Evolutionary conservation across 768 basidiomycete species (phyloP), one percentile per base, ranked within the genome.

Genomic region (Clavulina sp.): DNA sequence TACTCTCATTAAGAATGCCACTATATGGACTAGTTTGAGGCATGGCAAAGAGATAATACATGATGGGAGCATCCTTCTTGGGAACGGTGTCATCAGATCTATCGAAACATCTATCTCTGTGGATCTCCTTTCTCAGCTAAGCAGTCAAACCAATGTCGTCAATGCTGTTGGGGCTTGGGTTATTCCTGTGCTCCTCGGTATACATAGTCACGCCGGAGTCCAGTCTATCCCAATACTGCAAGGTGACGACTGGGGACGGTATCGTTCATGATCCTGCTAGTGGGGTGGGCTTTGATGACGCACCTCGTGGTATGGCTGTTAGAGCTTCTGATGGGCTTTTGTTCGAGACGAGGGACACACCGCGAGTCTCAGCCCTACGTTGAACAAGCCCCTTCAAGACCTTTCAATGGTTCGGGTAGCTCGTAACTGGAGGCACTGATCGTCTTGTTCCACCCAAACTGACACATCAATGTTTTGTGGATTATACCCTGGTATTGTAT

Each of bases 121-220:
- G 34, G 58, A 65, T 9, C 57, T 38, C 66, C 72, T 54, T 68
- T 79, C 56, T 67, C 72, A 51, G 59, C 63, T 24, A 58, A 52
- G 68, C 31, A 59, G 66, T 52, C 73, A 38, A 77, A 79, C 6
- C 44, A 4, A 78, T 75, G 41, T 73, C 32, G 58, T 83, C 3
- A 75, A 87, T 47, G 73, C 71, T 0, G 60, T 70, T 21, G 80
- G 82, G 0, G 73, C 71, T 33, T 87, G 82, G 83, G 70, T 81
- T 3, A 77, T 78, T 0, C 78, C 79, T n/a, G 72, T 7, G 19
- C 9, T 79, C 51, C 68, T 81, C 33, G 77, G 80, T 59, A 64
- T 78, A 48, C 81, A 84, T 63, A 84, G 84, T 4, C 87, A 91
- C 61, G 64, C 89, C 38, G 91, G 86, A 3, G 66, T 92, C 4